Evolutionary conservation across 2,329 filamentous ascomycete species (phyloP).

Genomic region (Ophiostoma angusticollis): DNA sequence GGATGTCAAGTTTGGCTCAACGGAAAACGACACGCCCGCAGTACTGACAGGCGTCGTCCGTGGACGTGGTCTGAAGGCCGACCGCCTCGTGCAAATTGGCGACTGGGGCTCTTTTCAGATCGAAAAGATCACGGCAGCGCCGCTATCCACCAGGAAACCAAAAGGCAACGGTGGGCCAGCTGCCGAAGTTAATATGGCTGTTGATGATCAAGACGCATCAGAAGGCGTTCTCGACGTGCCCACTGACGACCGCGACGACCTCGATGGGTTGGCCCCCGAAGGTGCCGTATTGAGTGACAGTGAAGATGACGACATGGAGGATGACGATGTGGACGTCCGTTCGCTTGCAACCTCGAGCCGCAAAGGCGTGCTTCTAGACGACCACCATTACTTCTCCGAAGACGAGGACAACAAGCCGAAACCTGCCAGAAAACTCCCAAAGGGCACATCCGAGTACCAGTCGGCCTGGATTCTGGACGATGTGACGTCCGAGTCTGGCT

Average conservation of each 20-base stretch:
- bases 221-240: constrained; percentile 53
- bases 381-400: constrained; percentile 96
- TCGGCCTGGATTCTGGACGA: constrained; percentile 78
- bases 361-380: constrained; percentile 86
- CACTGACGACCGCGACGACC: constrained; percentile 66
- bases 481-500: constrained; percentile 69
- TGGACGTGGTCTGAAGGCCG: constrained; percentile 76
- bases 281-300: constrained; percentile 54
- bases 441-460: constrained; percentile 88
- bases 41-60: constrained; percentile 75
- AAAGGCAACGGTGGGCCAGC: constrained; percentile 20
- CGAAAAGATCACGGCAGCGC: constrained; percentile 71
- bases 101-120: constrained; percentile 94
- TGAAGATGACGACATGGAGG: constrained; percentile 25
- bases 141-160: constrained; percentile 47
- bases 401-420: constrained; percentile 53
- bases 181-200: constrained; percentile 49
- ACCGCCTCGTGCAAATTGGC: constrained; percentile 79
- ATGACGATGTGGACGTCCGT: constrained; percentile 42
- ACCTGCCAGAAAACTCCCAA: constrained; percentile 63
- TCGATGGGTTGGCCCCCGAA: constrained; percentile 76
- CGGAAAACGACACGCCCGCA: constrained; percentile 31
- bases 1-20: constrained; percentile 54
- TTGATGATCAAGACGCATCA: constrained; percentile 41
- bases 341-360: constrained; percentile 32